phyloP scores from a whole-genome alignment of 441 rosid genomes.

The Erysimum cheiri region DNA sequence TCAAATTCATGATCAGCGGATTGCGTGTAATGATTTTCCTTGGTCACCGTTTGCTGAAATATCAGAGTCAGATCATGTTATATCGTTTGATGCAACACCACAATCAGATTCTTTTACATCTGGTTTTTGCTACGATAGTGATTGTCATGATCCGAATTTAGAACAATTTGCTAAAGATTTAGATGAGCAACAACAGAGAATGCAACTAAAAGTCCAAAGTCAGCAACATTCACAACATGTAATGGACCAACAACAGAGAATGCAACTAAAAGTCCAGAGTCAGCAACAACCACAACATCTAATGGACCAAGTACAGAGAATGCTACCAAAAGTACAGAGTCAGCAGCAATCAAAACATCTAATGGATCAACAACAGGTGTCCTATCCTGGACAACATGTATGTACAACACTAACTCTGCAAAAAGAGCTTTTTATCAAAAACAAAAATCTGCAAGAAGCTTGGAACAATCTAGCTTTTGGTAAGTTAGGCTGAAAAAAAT shows the following conservation, averaged over 20 bases:
- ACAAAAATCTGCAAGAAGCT: not conserved
- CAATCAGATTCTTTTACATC: not conserved
- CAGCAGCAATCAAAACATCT: not conserved
- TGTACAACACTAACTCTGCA: not conserved
- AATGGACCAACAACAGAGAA: not conserved
- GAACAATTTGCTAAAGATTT: not conserved
- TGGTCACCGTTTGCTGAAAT: not conserved
- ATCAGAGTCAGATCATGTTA: not conserved
- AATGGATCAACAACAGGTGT: not conserved
- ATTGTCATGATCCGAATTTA: not conserved
- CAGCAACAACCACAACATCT: constrained; percentile 1
- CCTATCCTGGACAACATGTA: not conserved
- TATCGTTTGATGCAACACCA: not conserved
- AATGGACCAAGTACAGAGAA: not conserved
- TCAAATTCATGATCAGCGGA: not conserved
- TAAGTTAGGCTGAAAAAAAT: not conserved
- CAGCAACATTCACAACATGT: not conserved
- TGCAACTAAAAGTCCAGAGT: not conserved
- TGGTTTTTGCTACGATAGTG: not conserved
- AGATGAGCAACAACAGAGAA: not conserved
- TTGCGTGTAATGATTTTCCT: not conserved
- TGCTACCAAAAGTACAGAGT: not conserved
- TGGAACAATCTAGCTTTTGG: not conserved
- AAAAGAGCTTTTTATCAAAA: not conserved
- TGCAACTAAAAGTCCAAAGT: not conserved